Base-by-base conservation (phyloP, 306 rosid species). In the Inga oerstediana region DNA sequence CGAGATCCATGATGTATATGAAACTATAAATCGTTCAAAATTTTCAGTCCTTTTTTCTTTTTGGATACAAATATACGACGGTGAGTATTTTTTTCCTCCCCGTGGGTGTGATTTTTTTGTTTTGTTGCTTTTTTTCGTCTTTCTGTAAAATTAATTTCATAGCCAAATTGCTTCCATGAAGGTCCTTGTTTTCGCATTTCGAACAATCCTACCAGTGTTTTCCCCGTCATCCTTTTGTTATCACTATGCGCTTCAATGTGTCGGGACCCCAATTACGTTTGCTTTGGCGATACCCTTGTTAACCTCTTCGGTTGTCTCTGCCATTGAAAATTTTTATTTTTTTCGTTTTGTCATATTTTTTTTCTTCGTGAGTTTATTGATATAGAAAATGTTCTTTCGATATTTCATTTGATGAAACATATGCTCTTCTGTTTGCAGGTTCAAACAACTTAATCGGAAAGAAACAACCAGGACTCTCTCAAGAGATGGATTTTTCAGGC, bases 381-480 rank as follows among this genome's bases (percentile, higher is more conserved):
- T 8, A 10, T 8, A 22, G 4, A 37, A 2, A 37, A 15, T 19
- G 20, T 20, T 17, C 24, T 34, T 16, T 79, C 13, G 6, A 9
- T 19, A 20, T 67, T 16, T 77, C 34, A 17, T 49, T 46, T 64
- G 56, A 51, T 35, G 27, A 45, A 58, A 30, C 37, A 9, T 82
- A 37, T 70, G 59, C 76, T 8, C 45, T 48, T 82, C 45, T 78
- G 58, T 68, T 71, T 78, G 81, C 87, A 87, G 89, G 87, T 75
- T 64, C 24, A 69, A 62, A 39, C 52, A 62, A 37, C 41, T 69
- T 75, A 43, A 73, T 81, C 76, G 39, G 66, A 81, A 76, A 46
- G 76, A 24, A 8, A 68, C 34, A 9, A 24, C 30, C 24, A 30
- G 20, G 77, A 74, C 34, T 30, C 61, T 46, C 34, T 24, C 54